A percentile compares a stretch with the other conserved stretches of the same genome.
phyloP scores from a whole-genome alignment of 306 rosid species.

The Vigna nakashimae region DNA sequence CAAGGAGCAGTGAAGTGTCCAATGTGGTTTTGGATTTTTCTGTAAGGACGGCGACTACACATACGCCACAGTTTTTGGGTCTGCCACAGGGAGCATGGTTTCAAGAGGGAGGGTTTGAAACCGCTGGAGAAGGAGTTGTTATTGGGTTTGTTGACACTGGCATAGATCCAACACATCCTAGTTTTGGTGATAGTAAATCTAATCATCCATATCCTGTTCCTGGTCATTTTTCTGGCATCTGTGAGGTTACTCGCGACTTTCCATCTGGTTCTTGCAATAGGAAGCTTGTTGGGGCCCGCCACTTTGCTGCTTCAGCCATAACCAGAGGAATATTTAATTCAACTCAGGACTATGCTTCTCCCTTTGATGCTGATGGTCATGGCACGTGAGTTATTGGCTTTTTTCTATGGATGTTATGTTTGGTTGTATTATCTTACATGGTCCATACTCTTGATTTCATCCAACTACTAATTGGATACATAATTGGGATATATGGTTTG shows the following conservation, averaged over 20 bases:
- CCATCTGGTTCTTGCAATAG: constrained; percentile 98
- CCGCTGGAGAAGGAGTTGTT: constrained; percentile 91
- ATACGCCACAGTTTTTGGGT: constrained; percentile 96
- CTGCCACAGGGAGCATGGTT: constrained; percentile 92
- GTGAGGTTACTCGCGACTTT: constrained; percentile 96
- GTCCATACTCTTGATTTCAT: constrained; percentile 5
- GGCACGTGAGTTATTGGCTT: constrained; percentile 85
- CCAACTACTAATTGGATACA: neutral
- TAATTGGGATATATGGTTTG: neutral
- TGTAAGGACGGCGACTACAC: constrained; percentile 93
- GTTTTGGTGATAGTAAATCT: constrained; percentile 67
- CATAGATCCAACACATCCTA: constrained; percentile 90
- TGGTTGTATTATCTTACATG: neutral
- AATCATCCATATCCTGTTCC: constrained; percentile 79
- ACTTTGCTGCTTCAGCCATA: constrained; percentile 98
- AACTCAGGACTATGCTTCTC: constrained; percentile 92
- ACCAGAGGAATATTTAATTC: constrained; percentile 90
- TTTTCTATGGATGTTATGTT: constrained; percentile 19
- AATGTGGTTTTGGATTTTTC: constrained; percentile 89
- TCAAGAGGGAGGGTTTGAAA: constrained; percentile 82
- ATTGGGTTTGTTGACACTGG: constrained; percentile 95
- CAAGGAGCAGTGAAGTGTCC: constrained; percentile 82
- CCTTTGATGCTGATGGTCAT: constrained; percentile 98
- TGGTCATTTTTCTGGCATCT: constrained; percentile 79
- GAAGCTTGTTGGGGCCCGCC: constrained; percentile 97